Evolutionary conservation across 495 filamentous ascomycete genomes (phyloP), one percentile per base, ranked within the genome.

Genomic region (Penicillium flavigenum): DNA sequence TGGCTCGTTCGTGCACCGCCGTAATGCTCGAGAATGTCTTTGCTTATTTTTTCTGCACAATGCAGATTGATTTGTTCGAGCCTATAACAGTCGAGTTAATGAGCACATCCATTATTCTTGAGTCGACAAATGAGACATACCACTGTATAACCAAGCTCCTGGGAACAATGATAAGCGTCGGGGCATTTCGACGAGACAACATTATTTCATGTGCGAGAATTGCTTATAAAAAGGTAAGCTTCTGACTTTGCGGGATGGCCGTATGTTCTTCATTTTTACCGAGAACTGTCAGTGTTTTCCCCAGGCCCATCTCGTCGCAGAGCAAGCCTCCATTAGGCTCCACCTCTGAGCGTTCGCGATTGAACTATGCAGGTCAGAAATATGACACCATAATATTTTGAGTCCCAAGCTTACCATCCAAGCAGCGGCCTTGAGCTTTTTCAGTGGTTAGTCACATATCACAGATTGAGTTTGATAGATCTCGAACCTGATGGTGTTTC

Each of bases 261-360:
- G 24, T 26, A 26, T 26, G 31, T 22, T 36, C 0, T 17, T 17
- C 11, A 19, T 42, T 39, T 50, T 46, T 51, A 73, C 70, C 63
- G 11, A 86, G 60, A 0, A 72, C 68, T 61, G 77, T 64, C 0
- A 86, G 51, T 0, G 83, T 86, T 56, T 86, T 90, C 0, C 87
- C 87, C 1, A 88, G 66, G 0, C 86, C 86, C 85, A 88, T 88
- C 17, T 72, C 66, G 61, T 89, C 85, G 1, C 79, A 80, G 1
- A 83, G 60, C 8, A 88, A 67, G 0, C 86, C 84, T 0, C 85
- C 84, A 22, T 64, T 65, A 0, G 83, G 81, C 12, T 62, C 51
- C 0, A 58, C 27, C 0, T 47, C 26, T 0, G 65, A 73, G 5
- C 73, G 66, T 56, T 89, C 86, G 22, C 83, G 74, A 1, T 73